Base-by-base conservation (phyloP, 495 filamentous ascomycete genomes). In the Xylaria castorea region DNA sequence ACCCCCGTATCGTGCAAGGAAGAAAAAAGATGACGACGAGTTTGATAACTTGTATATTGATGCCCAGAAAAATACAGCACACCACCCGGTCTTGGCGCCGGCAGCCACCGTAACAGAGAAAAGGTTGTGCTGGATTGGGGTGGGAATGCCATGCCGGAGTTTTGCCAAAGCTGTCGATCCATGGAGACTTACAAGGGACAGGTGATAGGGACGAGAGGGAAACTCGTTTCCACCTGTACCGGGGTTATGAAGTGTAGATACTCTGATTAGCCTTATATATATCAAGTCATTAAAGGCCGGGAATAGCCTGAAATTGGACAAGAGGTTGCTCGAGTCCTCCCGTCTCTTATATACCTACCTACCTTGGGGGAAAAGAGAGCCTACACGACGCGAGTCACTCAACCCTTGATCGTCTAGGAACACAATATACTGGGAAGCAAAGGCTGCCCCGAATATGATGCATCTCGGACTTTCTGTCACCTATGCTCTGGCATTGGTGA, bases 1-100 rank as follows among this genome's bases (percentile, higher is more conserved):
- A 94, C 83, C 93, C 93, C 60, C 89, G 93, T 68, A 91, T 95
- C 71, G 77, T 94, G 67, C 84, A 67, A 71, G 48, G 64, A 76
- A 70, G 69, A 70, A 76, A 32, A 74, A 70, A 62, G 42, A 71
- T 62, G 74, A 72, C 7, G 36, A 63, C 9, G 20, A 44, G 55
- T 72, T 74, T 74, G 57, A 70, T 62, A 70, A 73, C 40, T 67
- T 75, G 50, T 73, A 70, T 71, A 75, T 75, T 73, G 64, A 75
- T 73, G 73, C 70, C 70, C 38, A 72, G 70, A 75, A 14, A 72
- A 70, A 70, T 64, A 71, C 50, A 71, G 68, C 67, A 73, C 64
- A 70, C 14, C 2, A 73, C 66, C 60, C 46, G 61, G 72, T 73
- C 75, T 76, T 76, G 75, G 75, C 75, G 72, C 67, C 72, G 72